Percentiles rank a stretch among this genome's conserved stretches.
phyloP scores from a whole-genome alignment of 2,329 filamentous ascomycete genomes.

The Teratosphaeria zuluensis region DNA sequence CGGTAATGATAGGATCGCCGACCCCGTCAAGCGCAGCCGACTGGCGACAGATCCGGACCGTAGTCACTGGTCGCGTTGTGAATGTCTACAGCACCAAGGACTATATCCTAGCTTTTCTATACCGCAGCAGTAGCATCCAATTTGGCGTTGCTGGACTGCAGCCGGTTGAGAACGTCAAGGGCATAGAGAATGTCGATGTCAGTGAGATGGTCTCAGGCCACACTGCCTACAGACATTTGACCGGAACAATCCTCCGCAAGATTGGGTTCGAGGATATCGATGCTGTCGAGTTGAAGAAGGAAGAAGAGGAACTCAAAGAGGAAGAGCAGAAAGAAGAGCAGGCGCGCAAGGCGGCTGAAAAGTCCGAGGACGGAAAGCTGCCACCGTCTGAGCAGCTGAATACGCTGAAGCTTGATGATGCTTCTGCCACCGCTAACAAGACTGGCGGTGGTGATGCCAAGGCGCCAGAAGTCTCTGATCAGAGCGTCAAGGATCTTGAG shows the following conservation, averaged over 20 bases:
- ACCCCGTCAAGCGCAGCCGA: slow-evolving; percentile 60
- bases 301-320: slow-evolving; percentile 30
- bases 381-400: slow-evolving; percentile 1
- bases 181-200: slow-evolving; percentile 51
- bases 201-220: slow-evolving; percentile 43
- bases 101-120: slow-evolving; percentile 77
- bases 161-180: slow-evolving; percentile 56
- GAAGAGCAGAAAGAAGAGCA: slow-evolving; percentile 31
- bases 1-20: slow-evolving; percentile 73
- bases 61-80: slow-evolving; percentile 71
- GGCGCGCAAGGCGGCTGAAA: slow-evolving; percentile 20
- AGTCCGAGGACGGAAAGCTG: slow-evolving; percentile 17
- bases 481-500: slow-evolving; percentile 27
- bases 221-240: slow-evolving; percentile 41
- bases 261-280: slow-evolving; percentile 47
- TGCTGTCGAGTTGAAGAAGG: slow-evolving; percentile 36
- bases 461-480: slow-evolving; percentile 19
- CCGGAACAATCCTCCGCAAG: slow-evolving; percentile 41
- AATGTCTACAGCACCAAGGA: slow-evolving; percentile 87
- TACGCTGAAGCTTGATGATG: slow-evolving; percentile 3
- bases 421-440: neutral
- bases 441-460: neutral
- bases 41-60: slow-evolving; percentile 68
- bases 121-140: slow-evolving; percentile 73
- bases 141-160: slow-evolving; percentile 78